These are phyloP conservation scores for Tardiomyces depauwii DNA, from an alignment of 1,139 yeast species.

Conservation along the genomic window DNA sequence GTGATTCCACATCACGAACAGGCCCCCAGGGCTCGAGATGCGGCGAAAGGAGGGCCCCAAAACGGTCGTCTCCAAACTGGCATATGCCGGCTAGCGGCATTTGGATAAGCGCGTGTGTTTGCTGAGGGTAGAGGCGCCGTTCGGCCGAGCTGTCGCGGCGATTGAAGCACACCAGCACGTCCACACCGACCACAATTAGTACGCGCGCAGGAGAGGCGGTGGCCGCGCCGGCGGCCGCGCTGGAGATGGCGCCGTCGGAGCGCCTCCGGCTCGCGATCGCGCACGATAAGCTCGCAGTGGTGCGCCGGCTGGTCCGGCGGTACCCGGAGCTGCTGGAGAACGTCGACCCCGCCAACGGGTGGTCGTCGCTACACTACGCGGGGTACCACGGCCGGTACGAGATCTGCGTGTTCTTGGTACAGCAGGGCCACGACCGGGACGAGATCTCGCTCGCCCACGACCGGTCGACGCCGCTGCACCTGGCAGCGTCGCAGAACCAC, in stretches of 20 bases:
- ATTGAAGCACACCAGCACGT: too few species aligned
- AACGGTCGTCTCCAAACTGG: too few species aligned
- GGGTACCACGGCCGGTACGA: conserved; percentile 71
- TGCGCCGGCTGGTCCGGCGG: conserved; percentile 55
- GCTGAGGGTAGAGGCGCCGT: too few species aligned
- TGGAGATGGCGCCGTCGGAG: conserved; percentile 41
- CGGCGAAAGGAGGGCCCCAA: too few species aligned
- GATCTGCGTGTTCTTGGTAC: conserved; percentile 49
- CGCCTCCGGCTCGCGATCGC: conserved; percentile 68
- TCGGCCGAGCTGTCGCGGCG: too few species aligned
- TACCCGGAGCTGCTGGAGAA: conserved; percentile 73
- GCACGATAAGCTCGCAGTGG: conserved; percentile 62
- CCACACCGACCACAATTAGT: too few species aligned
- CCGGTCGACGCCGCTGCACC: conserved; percentile 63
- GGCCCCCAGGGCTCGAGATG: too few species aligned
- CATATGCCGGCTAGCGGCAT: too few species aligned
- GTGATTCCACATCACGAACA: too few species aligned
- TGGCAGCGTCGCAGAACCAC: conserved; percentile 57
- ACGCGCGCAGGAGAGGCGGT: background rate
- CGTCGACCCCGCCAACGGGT: conserved; percentile 63
- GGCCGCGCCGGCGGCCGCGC: background rate
- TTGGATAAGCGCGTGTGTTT: too few species aligned
- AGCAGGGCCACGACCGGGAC: conserved; percentile 38
- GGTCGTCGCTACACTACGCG: conserved; percentile 87
- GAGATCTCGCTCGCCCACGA: conserved; percentile 51